phyloP scores from a whole-genome alignment of 306 rosid species.

The Hippophae tibetana region DNA sequence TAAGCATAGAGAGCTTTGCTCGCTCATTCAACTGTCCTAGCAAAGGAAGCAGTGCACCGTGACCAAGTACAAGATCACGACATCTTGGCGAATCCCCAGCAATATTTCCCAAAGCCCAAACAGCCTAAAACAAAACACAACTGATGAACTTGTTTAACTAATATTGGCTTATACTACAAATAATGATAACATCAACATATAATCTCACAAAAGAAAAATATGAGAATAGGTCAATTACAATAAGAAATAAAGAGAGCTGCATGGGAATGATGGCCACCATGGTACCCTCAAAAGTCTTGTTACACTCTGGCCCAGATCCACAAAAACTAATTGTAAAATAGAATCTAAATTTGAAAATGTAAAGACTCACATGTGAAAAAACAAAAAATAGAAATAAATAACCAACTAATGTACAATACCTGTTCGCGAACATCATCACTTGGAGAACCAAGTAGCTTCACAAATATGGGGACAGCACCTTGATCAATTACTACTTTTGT shows the following conservation, averaged over 20 bases:
- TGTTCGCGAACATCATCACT: conserved; percentile 95
- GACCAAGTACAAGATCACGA: conserved; percentile 79
- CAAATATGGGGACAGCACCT: conserved; percentile 85
- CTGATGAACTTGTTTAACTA: too few species aligned
- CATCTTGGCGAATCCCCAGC: conserved; percentile 95
- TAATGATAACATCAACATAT: too few species aligned
- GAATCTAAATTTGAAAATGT: too few species aligned
- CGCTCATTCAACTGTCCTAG: conserved; percentile 74
- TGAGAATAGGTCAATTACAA: too few species aligned
- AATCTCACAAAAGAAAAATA: too few species aligned
- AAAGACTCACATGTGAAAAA: too few species aligned
- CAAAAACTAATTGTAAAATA: too few species aligned
- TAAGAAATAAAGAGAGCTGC: too few species aligned
- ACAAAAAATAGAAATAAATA: not conserved
- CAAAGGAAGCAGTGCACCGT: conserved; percentile 74
- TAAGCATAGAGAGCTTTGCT: conserved; percentile 90
- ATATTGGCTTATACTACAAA: too few species aligned
- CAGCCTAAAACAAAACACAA: conserved; percentile 37
- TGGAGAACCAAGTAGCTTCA: conserved; percentile 72
- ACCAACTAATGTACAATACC: conserved; percentile 28
- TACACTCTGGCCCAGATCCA: too few species aligned
- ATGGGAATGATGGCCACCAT: too few species aligned
- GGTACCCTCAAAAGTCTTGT: too few species aligned
- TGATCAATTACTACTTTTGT: conserved; percentile 82
- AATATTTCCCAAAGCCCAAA: conserved; percentile 93